phyloP scores from a whole-genome alignment of 192 early-diverging fungal genomes.

The Phycomyces blakesleeanus region DNA sequence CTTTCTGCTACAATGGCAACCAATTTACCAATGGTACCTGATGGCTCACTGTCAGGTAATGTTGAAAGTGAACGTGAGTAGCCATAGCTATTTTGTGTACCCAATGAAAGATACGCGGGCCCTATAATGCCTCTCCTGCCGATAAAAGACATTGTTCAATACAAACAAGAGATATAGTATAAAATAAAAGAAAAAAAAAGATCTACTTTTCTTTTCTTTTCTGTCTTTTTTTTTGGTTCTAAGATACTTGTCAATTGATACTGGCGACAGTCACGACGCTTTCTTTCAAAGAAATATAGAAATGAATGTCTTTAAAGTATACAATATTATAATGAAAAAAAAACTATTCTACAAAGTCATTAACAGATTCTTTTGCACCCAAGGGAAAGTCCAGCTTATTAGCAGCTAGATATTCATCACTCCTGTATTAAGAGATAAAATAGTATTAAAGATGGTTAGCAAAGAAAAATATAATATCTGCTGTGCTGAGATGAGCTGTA shows the following conservation, averaged over 20 bases:
- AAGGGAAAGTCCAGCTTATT: not conserved
- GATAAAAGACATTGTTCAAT: not conserved
- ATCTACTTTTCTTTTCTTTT: not conserved
- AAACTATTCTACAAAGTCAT: not conserved
- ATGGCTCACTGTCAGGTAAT: not conserved
- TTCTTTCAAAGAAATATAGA: not conserved
- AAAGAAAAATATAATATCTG: not conserved
- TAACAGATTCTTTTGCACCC: not conserved
- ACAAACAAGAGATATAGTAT: not conserved
- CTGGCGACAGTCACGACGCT: not conserved
- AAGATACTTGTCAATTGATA: no score
- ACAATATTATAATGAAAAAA: no score
- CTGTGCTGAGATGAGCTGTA: no score
- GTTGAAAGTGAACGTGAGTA: not conserved
- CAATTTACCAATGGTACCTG: conserved; percentile 18
- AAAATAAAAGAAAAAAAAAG: not conserved
- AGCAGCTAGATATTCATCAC: not conserved
- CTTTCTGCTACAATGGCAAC: conserved; percentile 22
- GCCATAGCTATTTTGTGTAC: not conserved
- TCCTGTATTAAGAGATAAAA: not conserved
- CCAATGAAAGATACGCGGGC: not conserved
- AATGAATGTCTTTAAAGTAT: no score
- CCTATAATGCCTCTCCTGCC: not conserved
- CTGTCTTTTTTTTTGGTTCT: not conserved
- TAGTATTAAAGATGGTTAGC: not conserved